Evolutionary conservation across 2,329 filamentous ascomycete species (phyloP).

Genomic region (Tolypocladium sp.): DNA sequence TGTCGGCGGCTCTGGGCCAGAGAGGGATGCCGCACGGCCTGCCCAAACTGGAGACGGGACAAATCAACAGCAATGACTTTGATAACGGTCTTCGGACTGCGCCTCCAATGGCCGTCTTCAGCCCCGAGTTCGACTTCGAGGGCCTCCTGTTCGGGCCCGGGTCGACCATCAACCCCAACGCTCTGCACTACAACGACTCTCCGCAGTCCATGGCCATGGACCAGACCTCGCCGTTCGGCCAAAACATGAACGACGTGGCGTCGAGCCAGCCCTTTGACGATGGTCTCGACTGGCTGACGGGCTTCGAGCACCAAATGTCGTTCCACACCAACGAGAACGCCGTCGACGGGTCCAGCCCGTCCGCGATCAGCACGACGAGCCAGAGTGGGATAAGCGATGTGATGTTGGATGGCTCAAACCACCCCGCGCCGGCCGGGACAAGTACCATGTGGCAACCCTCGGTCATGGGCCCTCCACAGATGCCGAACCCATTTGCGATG

Average conservation of each 20-base stretch:
- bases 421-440: slow-evolving; percentile 42
- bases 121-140: slow-evolving; percentile 37
- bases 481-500: slow-evolving; percentile 62
- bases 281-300: slow-evolving; percentile 71
- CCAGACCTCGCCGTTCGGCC: slow-evolving; percentile 50
- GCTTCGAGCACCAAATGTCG: slow-evolving; percentile 69
- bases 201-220: slow-evolving; percentile 58
- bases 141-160: slow-evolving; percentile 59
- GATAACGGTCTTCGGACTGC: slow-evolving; percentile 68
- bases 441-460: slow-evolving; percentile 61
- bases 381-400: slow-evolving; percentile 86
- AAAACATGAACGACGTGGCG: slow-evolving; percentile 48
- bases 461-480: slow-evolving; percentile 59
- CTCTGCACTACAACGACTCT: slow-evolving; percentile 76
- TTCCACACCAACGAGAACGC: slow-evolving; percentile 68
- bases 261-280: slow-evolving; percentile 59
- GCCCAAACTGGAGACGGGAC: slow-evolving; percentile 74
- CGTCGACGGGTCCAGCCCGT: slow-evolving; percentile 88
- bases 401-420: slow-evolving; percentile 75
- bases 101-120: slow-evolving; percentile 55
- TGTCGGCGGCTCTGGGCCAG: slow-evolving; percentile 60
- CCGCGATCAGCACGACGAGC: slow-evolving; percentile 89
- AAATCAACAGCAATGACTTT: slow-evolving; percentile 55
- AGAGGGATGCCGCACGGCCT: slow-evolving; percentile 60
- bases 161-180: slow-evolving; percentile 60